Percentiles rank a stretch among this genome's conserved stretches.
Conservation (phyloP, 352 stramenopile genomes). For the Globisporangium alternatum region DNA sequence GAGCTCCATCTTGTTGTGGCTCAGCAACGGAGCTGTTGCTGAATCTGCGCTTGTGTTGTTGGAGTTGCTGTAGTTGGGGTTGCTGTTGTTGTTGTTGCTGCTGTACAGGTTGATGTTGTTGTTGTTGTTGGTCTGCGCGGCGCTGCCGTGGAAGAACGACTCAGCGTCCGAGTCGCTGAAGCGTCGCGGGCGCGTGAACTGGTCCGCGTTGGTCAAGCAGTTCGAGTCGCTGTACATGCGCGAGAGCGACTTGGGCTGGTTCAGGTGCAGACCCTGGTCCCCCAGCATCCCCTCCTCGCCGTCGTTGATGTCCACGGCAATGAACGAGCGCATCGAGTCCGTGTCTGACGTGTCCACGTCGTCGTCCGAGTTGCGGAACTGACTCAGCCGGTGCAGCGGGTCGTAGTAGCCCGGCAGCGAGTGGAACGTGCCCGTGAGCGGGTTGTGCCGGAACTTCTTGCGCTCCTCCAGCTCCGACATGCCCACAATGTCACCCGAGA, state of each 20-base stretch:
- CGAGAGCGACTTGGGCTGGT: constrained; percentile 57
- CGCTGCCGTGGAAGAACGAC: constrained; percentile 50
- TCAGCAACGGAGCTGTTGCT: background rate
- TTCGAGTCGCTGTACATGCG: constrained; percentile 75
- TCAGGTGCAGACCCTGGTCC: constrained; percentile 24
- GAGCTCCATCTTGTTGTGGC: constrained; percentile 14
- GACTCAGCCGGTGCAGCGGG: constrained; percentile 71
- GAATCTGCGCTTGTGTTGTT: constrained; percentile 12
- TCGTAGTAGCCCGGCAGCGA: constrained; percentile 85
- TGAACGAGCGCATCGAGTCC: constrained; percentile 71
- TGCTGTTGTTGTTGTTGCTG: constrained; percentile 1
- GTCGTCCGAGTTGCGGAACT: constrained; percentile 62
- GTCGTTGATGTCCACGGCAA: constrained; percentile 75
- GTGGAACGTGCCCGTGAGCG: constrained; percentile 86
- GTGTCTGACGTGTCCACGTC: constrained; percentile 64
- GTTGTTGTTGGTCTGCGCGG: constrained; percentile 22
- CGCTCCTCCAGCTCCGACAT: constrained; percentile 87
- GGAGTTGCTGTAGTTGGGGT: background rate
- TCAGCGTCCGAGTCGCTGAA: constrained; percentile 84
- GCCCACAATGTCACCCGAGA: constrained; percentile 84
- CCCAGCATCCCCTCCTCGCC: constrained; percentile 36
- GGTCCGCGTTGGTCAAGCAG: constrained; percentile 33
- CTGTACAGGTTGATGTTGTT: constrained; percentile 18
- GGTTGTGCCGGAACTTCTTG: constrained; percentile 87
- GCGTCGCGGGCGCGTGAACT: constrained; percentile 49